phyloP scores from a whole-genome alignment of 1,284 basidiomycete species.

The Cryptococcus jaspeensis region DNA sequence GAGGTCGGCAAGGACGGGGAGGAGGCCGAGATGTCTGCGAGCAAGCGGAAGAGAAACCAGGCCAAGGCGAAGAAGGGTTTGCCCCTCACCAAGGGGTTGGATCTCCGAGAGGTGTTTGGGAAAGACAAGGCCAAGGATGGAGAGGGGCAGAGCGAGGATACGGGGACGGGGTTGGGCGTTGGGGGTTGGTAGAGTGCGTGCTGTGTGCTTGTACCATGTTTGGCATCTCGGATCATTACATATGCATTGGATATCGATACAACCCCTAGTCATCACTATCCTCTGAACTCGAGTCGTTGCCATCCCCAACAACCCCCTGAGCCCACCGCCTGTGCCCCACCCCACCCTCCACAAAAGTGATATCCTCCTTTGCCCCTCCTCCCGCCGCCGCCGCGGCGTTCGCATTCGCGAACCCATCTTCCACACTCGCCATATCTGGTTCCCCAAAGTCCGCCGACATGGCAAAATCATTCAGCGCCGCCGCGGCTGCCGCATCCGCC shows the following conservation, averaged over 20 bases:
- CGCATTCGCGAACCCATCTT: neutral
- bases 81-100: slow-evolving; percentile 13
- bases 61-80: slow-evolving; percentile 16
- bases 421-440: slow-evolving; percentile 3
- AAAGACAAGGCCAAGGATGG: neutral
- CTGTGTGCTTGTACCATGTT: neutral
- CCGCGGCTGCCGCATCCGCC: slow-evolving; percentile 14
- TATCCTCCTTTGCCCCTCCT: too few species aligned
- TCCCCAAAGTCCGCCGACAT: slow-evolving; percentile 6
- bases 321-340: slow-evolving; percentile 38
- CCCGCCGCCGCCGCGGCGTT: neutral
- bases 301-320: slow-evolving; percentile 25
- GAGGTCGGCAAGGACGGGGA: slow-evolving; percentile 20
- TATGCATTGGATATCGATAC: neutral
- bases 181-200: slow-evolving; percentile 30
- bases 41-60: slow-evolving; percentile 19
- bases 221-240: slow-evolving; percentile 1
- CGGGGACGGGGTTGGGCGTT: slow-evolving; percentile 27
- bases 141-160: slow-evolving; percentile 1
- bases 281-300: slow-evolving; percentile 28
- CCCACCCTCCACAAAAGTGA: slow-evolving; percentile 33
- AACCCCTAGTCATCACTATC: slow-evolving; percentile 31
- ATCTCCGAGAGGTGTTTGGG: slow-evolving; percentile 20
- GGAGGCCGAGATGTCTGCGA: slow-evolving; percentile 14
- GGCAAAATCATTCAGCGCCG: slow-evolving; percentile 23